These are phyloP conservation scores for Venturia nashicola DNA, from an alignment of 2,329 filamentous ascomycete genomes.

Conservation along the genomic window DNA sequence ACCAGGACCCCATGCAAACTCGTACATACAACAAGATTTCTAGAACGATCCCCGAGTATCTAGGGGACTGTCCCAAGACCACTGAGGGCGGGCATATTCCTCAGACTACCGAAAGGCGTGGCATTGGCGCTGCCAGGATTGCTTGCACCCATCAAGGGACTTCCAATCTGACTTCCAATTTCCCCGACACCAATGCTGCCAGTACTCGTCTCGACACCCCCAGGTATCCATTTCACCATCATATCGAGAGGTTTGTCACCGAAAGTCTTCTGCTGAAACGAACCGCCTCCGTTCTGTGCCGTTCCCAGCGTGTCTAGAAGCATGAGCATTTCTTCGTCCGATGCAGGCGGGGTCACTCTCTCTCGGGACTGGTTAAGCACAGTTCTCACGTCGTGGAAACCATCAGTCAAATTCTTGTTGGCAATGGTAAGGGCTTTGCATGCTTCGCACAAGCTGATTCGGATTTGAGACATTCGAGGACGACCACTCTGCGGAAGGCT, in stretches of 20 bases:
- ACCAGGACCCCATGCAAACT: not conserved
- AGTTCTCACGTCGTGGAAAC: constrained; percentile 56
- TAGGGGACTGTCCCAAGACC: not conserved
- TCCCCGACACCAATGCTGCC: constrained; percentile 7
- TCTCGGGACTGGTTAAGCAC: constrained; percentile 46
- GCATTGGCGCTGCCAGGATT: constrained; percentile 8
- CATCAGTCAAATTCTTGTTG: constrained; percentile 33
- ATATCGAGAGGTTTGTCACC: constrained; percentile 1
- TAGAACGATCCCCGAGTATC: not conserved
- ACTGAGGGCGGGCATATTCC: not conserved
- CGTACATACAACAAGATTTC: not conserved
- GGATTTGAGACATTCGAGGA: constrained; percentile 12
- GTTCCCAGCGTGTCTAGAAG: constrained; percentile 90
- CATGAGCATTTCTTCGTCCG: constrained; percentile 59
- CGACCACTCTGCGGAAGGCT: not conserved
- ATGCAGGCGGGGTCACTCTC: constrained; percentile 34
- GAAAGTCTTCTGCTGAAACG: constrained; percentile 52
- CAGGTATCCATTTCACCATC: constrained; percentile 5
- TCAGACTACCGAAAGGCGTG: constrained; percentile 9
- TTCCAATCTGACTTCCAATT: constrained; percentile 9
- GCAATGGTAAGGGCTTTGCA: constrained; percentile 51
- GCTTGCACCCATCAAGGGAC: constrained; percentile 5
- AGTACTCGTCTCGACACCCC: not conserved
- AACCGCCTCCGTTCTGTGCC: constrained; percentile 76
- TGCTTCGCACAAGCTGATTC: constrained; percentile 31